Evolutionary conservation across 495 filamentous ascomycete species (phyloP).

Genomic region (Penicillium nucicola): DNA sequence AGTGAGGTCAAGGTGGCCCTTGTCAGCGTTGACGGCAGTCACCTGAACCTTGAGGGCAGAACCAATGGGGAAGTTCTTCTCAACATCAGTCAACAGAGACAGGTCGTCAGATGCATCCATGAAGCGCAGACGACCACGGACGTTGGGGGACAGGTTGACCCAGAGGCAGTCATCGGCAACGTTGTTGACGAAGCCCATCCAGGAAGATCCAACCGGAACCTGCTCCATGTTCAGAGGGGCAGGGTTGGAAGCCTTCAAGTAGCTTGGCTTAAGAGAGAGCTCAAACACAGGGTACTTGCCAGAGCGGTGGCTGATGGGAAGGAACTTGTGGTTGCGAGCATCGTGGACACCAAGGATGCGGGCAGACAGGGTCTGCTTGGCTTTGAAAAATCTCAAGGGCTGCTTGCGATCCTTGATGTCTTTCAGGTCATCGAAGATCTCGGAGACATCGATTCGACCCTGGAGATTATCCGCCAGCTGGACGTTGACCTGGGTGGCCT

Average conservation of each 20-base stretch:
- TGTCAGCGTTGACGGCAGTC: slow-evolving; percentile 65
- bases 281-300: slow-evolving; percentile 80
- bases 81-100: slow-evolving; percentile 67
- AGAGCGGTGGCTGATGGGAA: slow-evolving; percentile 82
- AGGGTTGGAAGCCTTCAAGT: slow-evolving; percentile 52
- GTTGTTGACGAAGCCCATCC: slow-evolving; percentile 88
- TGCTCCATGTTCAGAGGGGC: slow-evolving; percentile 68
- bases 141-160: slow-evolving; percentile 87
- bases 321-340: slow-evolving; percentile 82
- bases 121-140: slow-evolving; percentile 75
- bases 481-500: slow-evolving; percentile 88
- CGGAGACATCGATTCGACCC: slow-evolving; percentile 86
- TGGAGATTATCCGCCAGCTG: slow-evolving; percentile 85
- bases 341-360: slow-evolving; percentile 85
- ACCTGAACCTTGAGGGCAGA: slow-evolving; percentile 79
- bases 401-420: slow-evolving; percentile 77
- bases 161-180: slow-evolving; percentile 71
- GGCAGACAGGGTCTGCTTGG: slow-evolving; percentile 67
- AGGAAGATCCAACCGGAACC: slow-evolving; percentile 63
- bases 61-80: slow-evolving; percentile 83
- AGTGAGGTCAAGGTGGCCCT: slow-evolving; percentile 76
- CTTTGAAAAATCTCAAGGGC: slow-evolving; percentile 68
- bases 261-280: slow-evolving; percentile 76
- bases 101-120: slow-evolving; percentile 86
- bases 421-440: slow-evolving; percentile 83